Evolutionary conservation across 2,329 filamentous ascomycete genomes (phyloP), one percentile per base, ranked within the genome.

Genomic region (Paraphaeosphaeria minitans): DNA sequence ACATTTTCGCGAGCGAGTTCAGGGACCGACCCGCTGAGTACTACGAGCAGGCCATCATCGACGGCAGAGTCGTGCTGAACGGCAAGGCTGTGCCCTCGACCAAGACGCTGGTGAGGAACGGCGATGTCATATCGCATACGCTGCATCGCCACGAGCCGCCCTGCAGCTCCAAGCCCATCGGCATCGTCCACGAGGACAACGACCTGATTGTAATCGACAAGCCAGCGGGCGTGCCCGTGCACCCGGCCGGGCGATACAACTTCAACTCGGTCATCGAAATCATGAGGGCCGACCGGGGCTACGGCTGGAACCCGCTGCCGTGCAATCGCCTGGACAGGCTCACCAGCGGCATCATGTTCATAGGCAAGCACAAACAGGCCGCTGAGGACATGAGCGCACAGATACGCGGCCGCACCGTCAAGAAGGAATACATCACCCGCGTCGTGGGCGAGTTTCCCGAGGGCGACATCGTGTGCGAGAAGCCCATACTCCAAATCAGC

Each of bases 181-280:
- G 85, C 16, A 85, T 97, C 47, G 87, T 99, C 41, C 90, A 97
- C 77, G 95, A 99, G 77, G 92, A 97, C 67, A 87, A 96, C 47
- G 90, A 93, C 66, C 89, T 99, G 82, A 90, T 99, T 59, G 93
- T 98, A 61, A 96, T 99, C 75, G 93, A 97, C 80, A 99, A 99
- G 77, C 95, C 95, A 0, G 90, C 94, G 0, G 95, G 95, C 7
- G 89, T 99, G 42, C 95, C 95, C 0, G 95, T 99, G 0, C 95
- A 99, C 76, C 92, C 95, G 6, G 94, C 95, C 0, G 95, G 95
- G 6, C 88, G 95, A 50, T 99, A 99, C 81, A 93, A 94, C 76
- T 96, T 90, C 82, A 99, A 99, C 79, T 94, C 92, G 0, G 86
- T 99, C 47, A 85, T 96, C 41, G 93, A 98, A 81, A 97, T 99